Evolutionary conservation across 257 asterid species (phyloP).

Genomic region (Hygrophila difformis): DNA sequence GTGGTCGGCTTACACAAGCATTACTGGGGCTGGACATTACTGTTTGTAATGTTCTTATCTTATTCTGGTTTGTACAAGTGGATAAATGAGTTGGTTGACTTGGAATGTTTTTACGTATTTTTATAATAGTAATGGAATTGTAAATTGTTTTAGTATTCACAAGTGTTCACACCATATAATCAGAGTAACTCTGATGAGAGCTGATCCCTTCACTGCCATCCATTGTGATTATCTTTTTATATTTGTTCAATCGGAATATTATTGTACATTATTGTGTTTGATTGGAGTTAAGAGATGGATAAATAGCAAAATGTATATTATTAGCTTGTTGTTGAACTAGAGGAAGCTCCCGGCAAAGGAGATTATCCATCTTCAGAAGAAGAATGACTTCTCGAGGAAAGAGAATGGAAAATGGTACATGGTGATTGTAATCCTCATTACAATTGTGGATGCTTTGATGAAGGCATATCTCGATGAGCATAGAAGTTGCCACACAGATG

Average conservation of each 20-base stretch:
- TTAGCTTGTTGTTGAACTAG: too few relatives aligned
- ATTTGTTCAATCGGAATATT: neutral
- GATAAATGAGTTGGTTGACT: slow-evolving; percentile 1
- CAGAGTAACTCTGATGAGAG: neutral
- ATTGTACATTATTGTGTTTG: neutral
- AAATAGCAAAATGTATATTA: too few relatives aligned
- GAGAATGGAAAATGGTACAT: too few relatives aligned
- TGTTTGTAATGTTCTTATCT: neutral
- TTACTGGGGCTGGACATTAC: neutral
- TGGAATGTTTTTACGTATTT: neutral
- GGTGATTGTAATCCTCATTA: too few relatives aligned
- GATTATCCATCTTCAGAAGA: too few relatives aligned
- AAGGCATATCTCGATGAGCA: too few relatives aligned
- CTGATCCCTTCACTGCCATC: slow-evolving; percentile 4
- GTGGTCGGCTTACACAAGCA: slow-evolving; percentile 8
- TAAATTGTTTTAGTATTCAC: too few relatives aligned
- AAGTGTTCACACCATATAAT: slow-evolving; percentile 15
- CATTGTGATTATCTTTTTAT: neutral
- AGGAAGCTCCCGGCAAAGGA: too few relatives aligned
- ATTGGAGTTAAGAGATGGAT: too few relatives aligned
- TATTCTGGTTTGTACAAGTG: slow-evolving; percentile 13
- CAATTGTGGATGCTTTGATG: too few relatives aligned
- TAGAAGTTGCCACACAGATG: too few relatives aligned
- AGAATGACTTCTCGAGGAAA: too few relatives aligned
- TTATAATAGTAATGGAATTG: neutral